Conservation (phyloP, 306 rosid genomes). For the Cotoneaster glaucophyllus region DNA sequence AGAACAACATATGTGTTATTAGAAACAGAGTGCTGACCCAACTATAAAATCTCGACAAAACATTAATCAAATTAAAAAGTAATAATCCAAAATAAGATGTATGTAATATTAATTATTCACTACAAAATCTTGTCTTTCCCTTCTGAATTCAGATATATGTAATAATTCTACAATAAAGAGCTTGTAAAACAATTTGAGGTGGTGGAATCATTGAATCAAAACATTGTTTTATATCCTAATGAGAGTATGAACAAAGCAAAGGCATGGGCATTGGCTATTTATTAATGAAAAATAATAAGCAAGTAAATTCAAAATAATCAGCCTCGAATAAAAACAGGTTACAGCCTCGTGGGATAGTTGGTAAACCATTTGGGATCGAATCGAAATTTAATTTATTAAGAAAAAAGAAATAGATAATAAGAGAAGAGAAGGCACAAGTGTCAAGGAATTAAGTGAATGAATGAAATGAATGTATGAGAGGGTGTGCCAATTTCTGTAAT, state of each 20-base stretch:
- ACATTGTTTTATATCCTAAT: neutral
- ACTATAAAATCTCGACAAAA: too few species aligned
- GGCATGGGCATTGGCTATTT: neutral
- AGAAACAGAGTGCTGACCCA: too few species aligned
- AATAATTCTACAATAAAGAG: neutral
- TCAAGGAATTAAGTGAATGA: neutral
- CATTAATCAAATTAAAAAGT: too few species aligned
- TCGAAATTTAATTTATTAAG: too few species aligned
- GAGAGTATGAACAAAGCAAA: neutral
- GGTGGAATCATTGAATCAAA: neutral
- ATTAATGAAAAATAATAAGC: neutral
- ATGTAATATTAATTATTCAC: too few species aligned
- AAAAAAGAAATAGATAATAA: neutral
- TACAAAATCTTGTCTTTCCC: too few species aligned
- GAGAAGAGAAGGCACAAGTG: constrained; percentile 3
- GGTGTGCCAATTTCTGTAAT: neutral
- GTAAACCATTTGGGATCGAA: neutral
- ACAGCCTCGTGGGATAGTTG: neutral
- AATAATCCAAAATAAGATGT: too few species aligned
- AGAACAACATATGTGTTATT: too few species aligned
- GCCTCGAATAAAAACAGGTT: neutral
- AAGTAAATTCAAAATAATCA: neutral
- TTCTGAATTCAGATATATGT: too few species aligned
- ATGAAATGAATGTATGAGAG: neutral
- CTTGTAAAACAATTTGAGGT: neutral